Base-by-base conservation (phyloP, 495 filamentous ascomycete species). In the Choiromyces venosus region DNA sequence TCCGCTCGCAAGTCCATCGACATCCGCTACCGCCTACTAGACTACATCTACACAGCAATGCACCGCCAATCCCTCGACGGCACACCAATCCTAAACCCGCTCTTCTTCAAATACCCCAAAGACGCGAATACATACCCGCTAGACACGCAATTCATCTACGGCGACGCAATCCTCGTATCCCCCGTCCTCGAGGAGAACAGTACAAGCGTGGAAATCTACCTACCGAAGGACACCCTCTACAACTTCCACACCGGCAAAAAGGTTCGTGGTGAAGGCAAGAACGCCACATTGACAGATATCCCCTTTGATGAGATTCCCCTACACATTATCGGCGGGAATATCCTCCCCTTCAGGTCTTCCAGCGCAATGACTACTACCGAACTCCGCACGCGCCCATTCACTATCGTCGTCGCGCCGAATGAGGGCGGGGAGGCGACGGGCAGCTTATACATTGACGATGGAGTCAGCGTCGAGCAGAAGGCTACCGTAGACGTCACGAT, bases 11-110 rank as follows among this genome's bases (percentile, higher is more conserved):
- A 89, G 79, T 89, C 88, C 69, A 93, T 94, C 81, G 87, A 89
- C 64, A 91, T 89, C 79, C 88, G 92, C 33, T 94, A 93, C 84
- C 85, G 85, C 3, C 85, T 95, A 5, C 84, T 95, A 19, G 91
- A 93, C 81, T 95, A 95, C 83, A 86, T 93, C 67, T 94, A 95
- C 86, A 94, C 92, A 0, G 88, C 89, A 0, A 82, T 93, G 78
- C 84, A 90, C 78, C 79, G 80, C 40, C 91, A 93, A 80, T 85
- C 86, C 39, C 74, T 84, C n/a, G 88, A 88, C 74, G 92, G 92
- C 71, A 87, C 87, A n/a, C 91, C 92, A 2, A 76, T 93, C 25
- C 37, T 80, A 33, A 87, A 85, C 80, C 91, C 92, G 1, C 74
- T 94, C 67, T 93, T 89, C 81, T 94, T 88, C 82, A 78, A 86